Evolutionary conservation across 257 asterid genomes (phyloP).

Genomic region (Gynochthodes officinalis): DNA sequence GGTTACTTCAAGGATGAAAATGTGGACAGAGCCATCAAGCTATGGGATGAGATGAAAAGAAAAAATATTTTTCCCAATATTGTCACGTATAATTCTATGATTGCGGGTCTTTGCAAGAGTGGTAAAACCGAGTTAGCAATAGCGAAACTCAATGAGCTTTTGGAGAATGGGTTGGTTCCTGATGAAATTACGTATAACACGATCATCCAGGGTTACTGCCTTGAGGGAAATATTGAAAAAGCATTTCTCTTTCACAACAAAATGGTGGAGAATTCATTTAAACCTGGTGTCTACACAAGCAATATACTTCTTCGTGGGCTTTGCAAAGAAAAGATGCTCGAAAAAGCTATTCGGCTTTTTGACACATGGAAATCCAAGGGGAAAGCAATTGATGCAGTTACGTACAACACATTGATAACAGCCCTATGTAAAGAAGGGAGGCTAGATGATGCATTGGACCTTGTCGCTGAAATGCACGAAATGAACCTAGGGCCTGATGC

Average conservation of each 20-base stretch:
- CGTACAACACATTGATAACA: constrained; percentile 71
- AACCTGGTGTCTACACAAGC: constrained; percentile 63
- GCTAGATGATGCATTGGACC: constrained; percentile 55
- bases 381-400: constrained; percentile 54
- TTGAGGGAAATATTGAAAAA: constrained; percentile 68
- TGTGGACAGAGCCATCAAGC: constrained; percentile 47
- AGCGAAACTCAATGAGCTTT: constrained; percentile 53
- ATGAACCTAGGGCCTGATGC: constrained; percentile 69
- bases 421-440: constrained; percentile 72
- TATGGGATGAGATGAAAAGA: constrained; percentile 82
- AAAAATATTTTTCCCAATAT: constrained; percentile 53
- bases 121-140: constrained; percentile 65
- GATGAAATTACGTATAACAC: constrained; percentile 77
- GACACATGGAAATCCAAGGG: constrained; percentile 59
- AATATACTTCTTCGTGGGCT: constrained; percentile 79
- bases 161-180: constrained; percentile 71
- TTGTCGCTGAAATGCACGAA: constrained; percentile 66
- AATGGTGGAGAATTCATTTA: constrained; percentile 70
- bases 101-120: constrained; percentile 72
- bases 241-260: constrained; percentile 77
- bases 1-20: constrained; percentile 67
- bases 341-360: constrained; percentile 69
- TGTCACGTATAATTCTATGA: constrained; percentile 65
- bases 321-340: constrained; percentile 71
- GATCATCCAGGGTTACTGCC: constrained; percentile 73